phyloP scores from a whole-genome alignment of 2,329 filamentous ascomycete species.

The Clonostachys sp. region DNA sequence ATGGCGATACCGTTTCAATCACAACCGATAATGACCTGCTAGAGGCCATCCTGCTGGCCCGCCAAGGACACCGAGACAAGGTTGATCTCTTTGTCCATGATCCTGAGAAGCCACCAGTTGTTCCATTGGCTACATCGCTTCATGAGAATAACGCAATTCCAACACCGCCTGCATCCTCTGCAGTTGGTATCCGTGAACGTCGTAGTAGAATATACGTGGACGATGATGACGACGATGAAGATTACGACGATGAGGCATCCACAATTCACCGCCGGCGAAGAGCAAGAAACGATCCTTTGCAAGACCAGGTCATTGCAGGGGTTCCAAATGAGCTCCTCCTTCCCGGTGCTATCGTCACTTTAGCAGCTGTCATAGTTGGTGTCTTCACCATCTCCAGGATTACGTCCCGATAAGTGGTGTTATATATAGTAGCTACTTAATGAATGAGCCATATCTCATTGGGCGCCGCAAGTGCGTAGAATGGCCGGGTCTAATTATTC shows the following conservation, averaged over 20 bases:
- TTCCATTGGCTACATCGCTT: constrained; percentile 20
- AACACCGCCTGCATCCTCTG: constrained; percentile 42
- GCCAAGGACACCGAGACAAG: constrained; percentile 77
- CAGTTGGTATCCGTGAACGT: constrained; percentile 43
- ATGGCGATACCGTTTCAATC: constrained; percentile 94
- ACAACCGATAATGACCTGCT: constrained; percentile 91
- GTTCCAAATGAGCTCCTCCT: constrained; percentile 92
- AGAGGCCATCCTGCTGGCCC: constrained; percentile 82
- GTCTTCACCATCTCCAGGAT: constrained; percentile 84
- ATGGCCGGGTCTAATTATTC: no score
- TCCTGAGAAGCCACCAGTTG: constrained; percentile 78
- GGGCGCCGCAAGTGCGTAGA: no score
- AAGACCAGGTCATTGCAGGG: constrained; percentile 79
- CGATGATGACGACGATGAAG: constrained; percentile 51
- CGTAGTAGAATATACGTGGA: constrained; percentile 43
- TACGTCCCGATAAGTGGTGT: constrained; percentile 39
- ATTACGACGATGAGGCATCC: constrained; percentile 49
- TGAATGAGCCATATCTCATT: not conserved
- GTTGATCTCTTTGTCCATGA: constrained; percentile 97
- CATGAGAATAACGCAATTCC: constrained; percentile 45
- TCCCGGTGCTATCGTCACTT: constrained; percentile 89
- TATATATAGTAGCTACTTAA: not conserved
- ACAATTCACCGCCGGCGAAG: constrained; percentile 38
- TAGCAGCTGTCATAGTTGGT: constrained; percentile 89
- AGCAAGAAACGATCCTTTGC: constrained; percentile 32